A percentile compares a stretch with the other conserved stretches of the same genome.
Conservation (phyloP, 192 early-diverging fungal species). For the Obelidium mucronatum region DNA sequence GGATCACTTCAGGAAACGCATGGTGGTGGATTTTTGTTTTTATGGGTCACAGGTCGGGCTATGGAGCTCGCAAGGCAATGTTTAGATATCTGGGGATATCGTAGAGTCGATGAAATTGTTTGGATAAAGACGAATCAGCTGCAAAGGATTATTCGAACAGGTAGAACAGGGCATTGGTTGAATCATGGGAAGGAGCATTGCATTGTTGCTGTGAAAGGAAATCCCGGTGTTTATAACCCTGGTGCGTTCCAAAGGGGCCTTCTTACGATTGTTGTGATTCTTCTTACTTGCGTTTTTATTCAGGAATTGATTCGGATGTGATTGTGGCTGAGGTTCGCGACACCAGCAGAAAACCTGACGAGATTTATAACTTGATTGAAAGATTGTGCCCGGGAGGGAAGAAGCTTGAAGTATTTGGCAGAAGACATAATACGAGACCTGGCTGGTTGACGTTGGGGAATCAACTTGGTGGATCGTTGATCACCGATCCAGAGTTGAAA, state of each 20-base stretch:
- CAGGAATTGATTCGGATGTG: constrained; percentile 64
- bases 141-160: constrained; percentile 57
- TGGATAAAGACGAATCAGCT: constrained; percentile 75
- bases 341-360: constrained; percentile 61
- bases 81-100: constrained; percentile 38
- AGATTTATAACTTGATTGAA: constrained; percentile 67
- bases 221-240: constrained; percentile 37
- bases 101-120: constrained; percentile 67
- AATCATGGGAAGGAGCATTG: constrained; percentile 76
- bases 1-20: constrained; percentile 53
- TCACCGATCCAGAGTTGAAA: constrained; percentile 60
- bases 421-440: constrained; percentile 63
- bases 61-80: constrained; percentile 63
- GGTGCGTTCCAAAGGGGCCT: background rate
- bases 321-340: constrained; percentile 59
- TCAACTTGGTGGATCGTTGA: constrained; percentile 61
- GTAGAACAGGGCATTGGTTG: constrained; percentile 72
- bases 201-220: constrained; percentile 65
- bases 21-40: constrained; percentile 57
- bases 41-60: constrained; percentile 72
- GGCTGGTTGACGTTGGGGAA: constrained; percentile 73
- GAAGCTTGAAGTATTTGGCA: constrained; percentile 71
- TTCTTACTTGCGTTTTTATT: background rate
- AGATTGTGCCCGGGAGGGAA: constrained; percentile 61
- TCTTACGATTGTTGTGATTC: background rate